Conservation (phyloP, 2,329 filamentous ascomycete species). For the Nannizziopsis arthrosporioides region DNA sequence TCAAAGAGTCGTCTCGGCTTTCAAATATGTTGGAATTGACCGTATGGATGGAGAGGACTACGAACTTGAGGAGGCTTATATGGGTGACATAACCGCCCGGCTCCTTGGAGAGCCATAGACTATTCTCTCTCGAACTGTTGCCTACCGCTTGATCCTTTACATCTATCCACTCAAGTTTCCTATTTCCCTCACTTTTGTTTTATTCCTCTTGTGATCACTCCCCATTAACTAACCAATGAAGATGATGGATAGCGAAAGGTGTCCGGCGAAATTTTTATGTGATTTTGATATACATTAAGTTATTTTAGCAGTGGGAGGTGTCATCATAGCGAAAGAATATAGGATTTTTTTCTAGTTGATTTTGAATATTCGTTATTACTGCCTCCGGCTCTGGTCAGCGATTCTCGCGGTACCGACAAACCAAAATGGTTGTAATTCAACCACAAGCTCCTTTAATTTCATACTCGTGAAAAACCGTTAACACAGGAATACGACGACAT, state of each 20-base stretch:
- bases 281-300: constrained; percentile 8
- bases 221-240: constrained; percentile 13
- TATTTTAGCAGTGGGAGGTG: constrained; percentile 1
- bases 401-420: no score
- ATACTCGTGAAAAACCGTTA: no score
- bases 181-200: background rate
- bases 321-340: constrained; percentile 3
- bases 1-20: constrained; percentile 73
- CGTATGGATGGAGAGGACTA: constrained; percentile 67
- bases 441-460: no score
- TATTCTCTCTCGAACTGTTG: background rate
- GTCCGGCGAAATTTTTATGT: constrained; percentile 22
- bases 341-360: background rate
- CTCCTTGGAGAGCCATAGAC: constrained; percentile 63
- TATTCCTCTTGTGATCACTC: constrained; percentile 9
- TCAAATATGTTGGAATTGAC: constrained; percentile 70
- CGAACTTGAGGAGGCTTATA: constrained; percentile 76
- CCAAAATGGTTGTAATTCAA: no score
- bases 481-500: no score
- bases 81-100: constrained; percentile 78
- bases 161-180: background rate
- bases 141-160: constrained; percentile 9
- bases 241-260: constrained; percentile 21
- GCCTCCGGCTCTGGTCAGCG: no score
- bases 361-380: background rate